phyloP scores from a whole-genome alignment of 176 grass and related monocot genomes.

The Zea luxurians region DNA sequence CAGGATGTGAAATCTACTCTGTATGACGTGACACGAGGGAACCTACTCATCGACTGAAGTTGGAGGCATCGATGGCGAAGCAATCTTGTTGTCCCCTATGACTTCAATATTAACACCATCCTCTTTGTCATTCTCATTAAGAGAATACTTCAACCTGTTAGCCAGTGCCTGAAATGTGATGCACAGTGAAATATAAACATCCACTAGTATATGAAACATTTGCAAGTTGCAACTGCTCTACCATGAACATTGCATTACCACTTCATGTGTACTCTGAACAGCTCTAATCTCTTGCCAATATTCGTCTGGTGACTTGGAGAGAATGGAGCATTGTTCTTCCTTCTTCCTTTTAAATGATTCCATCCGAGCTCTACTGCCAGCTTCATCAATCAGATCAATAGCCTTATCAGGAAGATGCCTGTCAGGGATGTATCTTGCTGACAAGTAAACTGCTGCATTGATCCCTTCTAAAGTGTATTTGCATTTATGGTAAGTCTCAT shows the following conservation, averaged over 20 bases:
- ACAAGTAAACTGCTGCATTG: constrained; percentile 93
- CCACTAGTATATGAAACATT: constrained; percentile 30
- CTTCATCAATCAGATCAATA: constrained; percentile 98
- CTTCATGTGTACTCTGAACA: constrained; percentile 85
- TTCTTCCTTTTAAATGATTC: constrained; percentile 91
- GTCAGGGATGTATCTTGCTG: constrained; percentile 92
- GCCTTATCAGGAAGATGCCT: constrained; percentile 96
- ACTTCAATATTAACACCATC: constrained; percentile 38
- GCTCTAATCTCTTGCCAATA: constrained; percentile 97
- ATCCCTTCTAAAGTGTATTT: constrained; percentile 83
- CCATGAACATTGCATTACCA: constrained; percentile 51
- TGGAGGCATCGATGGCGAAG: constrained; percentile 25
- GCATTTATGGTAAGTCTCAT: constrained; percentile 88
- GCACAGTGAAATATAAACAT: constrained; percentile 29
- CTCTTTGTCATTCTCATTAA: constrained; percentile 53
- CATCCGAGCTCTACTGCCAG: constrained; percentile 88
- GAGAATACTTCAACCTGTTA: constrained; percentile 87
- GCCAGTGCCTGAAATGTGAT: constrained; percentile 54
- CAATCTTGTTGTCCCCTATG: constrained; percentile 32
- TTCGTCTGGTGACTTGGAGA: constrained; percentile 86
- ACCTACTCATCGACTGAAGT: constrained; percentile 61
- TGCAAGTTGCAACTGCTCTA: constrained; percentile 15
- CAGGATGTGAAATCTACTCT: constrained; percentile 17
- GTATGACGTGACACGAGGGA: constrained; percentile 34
- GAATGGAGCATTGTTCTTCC: constrained; percentile 71